Evolutionary conservation across 2,329 filamentous ascomycete species (phyloP).

Genomic region (Monilinia polystroma): DNA sequence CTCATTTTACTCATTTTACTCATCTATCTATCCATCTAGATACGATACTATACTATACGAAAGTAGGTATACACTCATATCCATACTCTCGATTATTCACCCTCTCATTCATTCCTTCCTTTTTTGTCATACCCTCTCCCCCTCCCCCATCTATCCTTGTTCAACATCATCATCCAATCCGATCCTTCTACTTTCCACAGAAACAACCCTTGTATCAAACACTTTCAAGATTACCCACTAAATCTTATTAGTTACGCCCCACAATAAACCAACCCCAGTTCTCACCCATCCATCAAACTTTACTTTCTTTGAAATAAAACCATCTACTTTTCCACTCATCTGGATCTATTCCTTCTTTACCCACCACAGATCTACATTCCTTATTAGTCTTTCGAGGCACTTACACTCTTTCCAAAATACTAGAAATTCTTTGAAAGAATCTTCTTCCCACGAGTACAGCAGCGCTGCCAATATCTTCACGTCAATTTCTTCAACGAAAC

Average conservation of each 20-base stretch:
- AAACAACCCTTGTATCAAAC: neutral
- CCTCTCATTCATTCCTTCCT: neutral
- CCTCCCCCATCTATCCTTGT: neutral
- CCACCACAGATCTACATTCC: conserved; percentile 22
- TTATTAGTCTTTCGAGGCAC: conserved; percentile 31
- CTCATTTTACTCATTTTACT: too few species aligned
- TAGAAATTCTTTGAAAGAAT: conserved; percentile 35
- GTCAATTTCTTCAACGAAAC: conserved; percentile 20
- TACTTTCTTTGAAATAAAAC: conserved; percentile 20
- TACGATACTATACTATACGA: too few species aligned
- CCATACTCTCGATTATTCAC: neutral
- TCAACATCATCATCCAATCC: conserved; percentile 9
- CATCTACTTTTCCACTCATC: conserved; percentile 17
- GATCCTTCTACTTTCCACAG: conserved; percentile 16
- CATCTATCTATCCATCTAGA: too few species aligned
- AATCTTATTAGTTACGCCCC: conserved; percentile 11
- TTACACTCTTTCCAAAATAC: conserved; percentile 32
- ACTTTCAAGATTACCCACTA: conserved; percentile 12
- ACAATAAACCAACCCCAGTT: conserved; percentile 18
- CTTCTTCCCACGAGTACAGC: conserved; percentile 34
- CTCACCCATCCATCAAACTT: conserved; percentile 9
- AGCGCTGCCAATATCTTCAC: conserved; percentile 35
- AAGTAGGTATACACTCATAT: neutral
- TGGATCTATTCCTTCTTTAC: neutral
- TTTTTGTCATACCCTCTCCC: neutral